Percentiles rank a stretch among this genome's conserved stretches.
phyloP scores from a whole-genome alignment of 2,329 filamentous ascomycete species.

The Ambrosiella cleistominuta region DNA sequence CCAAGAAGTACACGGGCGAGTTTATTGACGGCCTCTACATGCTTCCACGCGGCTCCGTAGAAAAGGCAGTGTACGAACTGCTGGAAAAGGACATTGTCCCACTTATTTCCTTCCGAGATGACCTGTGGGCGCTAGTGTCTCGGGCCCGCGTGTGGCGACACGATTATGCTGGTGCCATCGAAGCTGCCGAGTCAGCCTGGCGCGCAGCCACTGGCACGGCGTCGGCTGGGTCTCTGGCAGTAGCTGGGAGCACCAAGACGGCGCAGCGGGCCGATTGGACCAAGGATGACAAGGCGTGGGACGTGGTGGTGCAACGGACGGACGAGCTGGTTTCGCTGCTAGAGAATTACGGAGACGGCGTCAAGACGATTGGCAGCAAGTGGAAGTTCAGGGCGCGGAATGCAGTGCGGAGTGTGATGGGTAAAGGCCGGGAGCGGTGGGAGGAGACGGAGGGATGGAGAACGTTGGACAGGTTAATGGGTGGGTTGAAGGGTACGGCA shows the following conservation, averaged over 20 bases:
- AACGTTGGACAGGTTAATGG: conserved; percentile 37
- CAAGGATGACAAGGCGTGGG: conserved; percentile 47
- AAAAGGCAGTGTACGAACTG: conserved; percentile 49
- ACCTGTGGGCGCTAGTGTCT: conserved; percentile 60
- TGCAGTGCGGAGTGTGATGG: conserved; percentile 67
- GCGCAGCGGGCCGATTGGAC: conserved; percentile 20
- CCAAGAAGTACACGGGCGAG: conserved; percentile 21
- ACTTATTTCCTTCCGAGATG: conserved; percentile 62
- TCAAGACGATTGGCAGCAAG: conserved; percentile 51
- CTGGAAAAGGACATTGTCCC: conserved; percentile 61
- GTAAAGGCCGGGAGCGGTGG: conserved; percentile 66
- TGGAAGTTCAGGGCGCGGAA: conserved; percentile 84
- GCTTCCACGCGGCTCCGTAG: conserved; percentile 36
- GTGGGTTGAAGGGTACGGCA: conserved; percentile 28
- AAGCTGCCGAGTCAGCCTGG: conserved; percentile 82
- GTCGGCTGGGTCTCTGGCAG: conserved; percentile 27
- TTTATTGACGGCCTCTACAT: conserved; percentile 14
- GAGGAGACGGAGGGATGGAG: conserved; percentile 57
- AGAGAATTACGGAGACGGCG: conserved; percentile 54
- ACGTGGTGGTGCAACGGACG: conserved; percentile 57
- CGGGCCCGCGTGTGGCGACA: conserved; percentile 56
- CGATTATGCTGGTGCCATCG: conserved; percentile 54
- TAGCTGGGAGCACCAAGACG: conserved; percentile 18
- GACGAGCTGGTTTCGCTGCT: conserved; percentile 67
- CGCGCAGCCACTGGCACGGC: conserved; percentile 42